Base-by-base conservation (phyloP, 1,139 yeast genomes). In the Zygosaccharomyces pseudobailii region DNA sequence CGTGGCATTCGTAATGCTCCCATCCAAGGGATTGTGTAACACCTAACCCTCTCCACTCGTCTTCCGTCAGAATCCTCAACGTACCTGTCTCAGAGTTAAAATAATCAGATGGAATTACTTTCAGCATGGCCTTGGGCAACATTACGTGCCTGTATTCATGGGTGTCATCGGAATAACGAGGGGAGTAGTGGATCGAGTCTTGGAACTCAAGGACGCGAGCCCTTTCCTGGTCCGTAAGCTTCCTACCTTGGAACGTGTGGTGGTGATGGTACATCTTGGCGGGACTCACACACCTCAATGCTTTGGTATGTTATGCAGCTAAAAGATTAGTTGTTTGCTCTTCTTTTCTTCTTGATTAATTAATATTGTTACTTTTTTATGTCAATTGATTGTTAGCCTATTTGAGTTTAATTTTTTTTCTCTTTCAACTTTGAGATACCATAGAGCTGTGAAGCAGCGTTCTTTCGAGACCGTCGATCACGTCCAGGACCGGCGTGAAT, bases 11-110 rank as follows among this genome's bases (percentile, higher is more conserved):
- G 65, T 92, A 94, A 68, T 94, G 98, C 44, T 79, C 94, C 99
- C 99, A 94, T 1, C 99, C 99, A 52, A 94, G 74, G 40, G 96
- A 87, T 68, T 92, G 99, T 8, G 98, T 94, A 61, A 94, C 89
- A 3, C 99, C 99, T 48, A 94, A 74, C 2, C 97, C 97, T 67
- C 99, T 78, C 99, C 99, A 94, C 69, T 94, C 99, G 57, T 92
- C 97, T 67, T 94, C 99, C 50, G 85, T 70, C 45, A 94, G 73
- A 47, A 94, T 87, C 56, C 96, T 82, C 57, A 94, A 75, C 0
- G 98, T 92, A 5, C 97, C 97, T 3, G 96, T 87, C 53, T 90
- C 96, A 9, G 92, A 87, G 65, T 90, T 87, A 72, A 94, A 94
- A 65, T 89, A 94, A 66, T 94, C 98, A 48, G 84, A 82, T n/a